These are phyloP conservation scores for Macaranga tanarius DNA, from an alignment of 441 rosid species.

Conservation along the genomic window DNA sequence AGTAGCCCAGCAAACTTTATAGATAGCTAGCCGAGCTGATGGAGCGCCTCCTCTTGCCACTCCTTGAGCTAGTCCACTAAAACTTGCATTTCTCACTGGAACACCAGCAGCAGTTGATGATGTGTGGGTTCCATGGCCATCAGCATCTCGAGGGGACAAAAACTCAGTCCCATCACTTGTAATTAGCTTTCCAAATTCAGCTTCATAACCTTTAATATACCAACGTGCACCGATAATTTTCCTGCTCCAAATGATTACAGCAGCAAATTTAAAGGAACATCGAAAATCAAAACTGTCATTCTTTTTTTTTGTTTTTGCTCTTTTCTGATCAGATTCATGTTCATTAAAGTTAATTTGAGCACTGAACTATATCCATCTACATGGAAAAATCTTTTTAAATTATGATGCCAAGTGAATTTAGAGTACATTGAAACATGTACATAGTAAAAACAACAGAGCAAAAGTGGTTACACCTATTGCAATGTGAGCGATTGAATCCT, in stretches of 20 bases:
- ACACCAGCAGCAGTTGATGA: slow-evolving; percentile 62
- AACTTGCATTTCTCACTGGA: slow-evolving; percentile 40
- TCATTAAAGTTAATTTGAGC: too few relatives aligned
- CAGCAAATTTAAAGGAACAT: too few relatives aligned
- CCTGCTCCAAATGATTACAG: too few relatives aligned
- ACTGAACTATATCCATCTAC: too few relatives aligned
- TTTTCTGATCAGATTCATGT: too few relatives aligned
- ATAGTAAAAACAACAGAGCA: too few relatives aligned
- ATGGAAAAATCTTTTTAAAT: too few relatives aligned
- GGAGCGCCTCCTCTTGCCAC: slow-evolving; percentile 65
- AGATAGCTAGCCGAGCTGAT: slow-evolving; percentile 53
- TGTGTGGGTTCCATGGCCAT: slow-evolving; percentile 77
- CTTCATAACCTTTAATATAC: slow-evolving; percentile 47
- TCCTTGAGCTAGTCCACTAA: slow-evolving; percentile 51
- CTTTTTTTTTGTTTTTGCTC: too few relatives aligned
- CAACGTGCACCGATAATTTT: slow-evolving; percentile 66
- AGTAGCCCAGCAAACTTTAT: slow-evolving; percentile 64
- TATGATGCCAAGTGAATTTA: too few relatives aligned
- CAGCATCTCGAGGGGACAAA: slow-evolving; percentile 49
- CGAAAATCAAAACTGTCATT: too few relatives aligned
- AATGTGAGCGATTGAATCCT: slow-evolving; percentile 37
- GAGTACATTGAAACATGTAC: too few relatives aligned
- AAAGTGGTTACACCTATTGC: slow-evolving; percentile 26
- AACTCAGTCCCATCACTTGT: slow-evolving; percentile 36
- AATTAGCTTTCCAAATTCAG: slow-evolving; percentile 40